Percentiles rank a stretch among this genome's conserved stretches.
These are phyloP conservation scores for Symbiodinium pilosum DNA, from an alignment of 73 alveolate species.

Conservation along the genomic window DNA sequence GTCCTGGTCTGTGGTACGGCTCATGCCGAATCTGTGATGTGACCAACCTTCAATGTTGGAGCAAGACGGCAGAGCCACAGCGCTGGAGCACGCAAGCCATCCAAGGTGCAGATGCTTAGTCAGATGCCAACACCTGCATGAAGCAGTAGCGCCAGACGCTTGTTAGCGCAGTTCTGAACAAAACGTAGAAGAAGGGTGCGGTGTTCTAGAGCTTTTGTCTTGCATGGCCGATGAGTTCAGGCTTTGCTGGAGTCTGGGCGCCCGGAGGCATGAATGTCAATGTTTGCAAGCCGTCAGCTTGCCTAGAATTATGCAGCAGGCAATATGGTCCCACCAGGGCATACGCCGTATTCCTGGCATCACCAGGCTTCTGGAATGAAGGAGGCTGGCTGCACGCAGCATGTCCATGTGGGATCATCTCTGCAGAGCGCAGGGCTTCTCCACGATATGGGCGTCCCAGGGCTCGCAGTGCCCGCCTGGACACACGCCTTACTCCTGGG, in stretches of 20 bases:
- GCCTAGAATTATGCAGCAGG: neutral
- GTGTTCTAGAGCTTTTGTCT: too few species aligned
- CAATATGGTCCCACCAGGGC: conserved; percentile 43
- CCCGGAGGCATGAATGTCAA: neutral
- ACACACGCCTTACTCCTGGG: conserved; percentile 81
- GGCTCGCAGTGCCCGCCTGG: conserved; percentile 76
- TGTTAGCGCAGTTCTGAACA: too few species aligned
- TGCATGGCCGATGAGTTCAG: neutral
- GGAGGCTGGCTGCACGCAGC: neutral
- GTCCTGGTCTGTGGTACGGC: too few species aligned
- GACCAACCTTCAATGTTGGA: too few species aligned
- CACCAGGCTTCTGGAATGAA: conserved; percentile 23
- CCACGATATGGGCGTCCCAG: conserved; percentile 74
- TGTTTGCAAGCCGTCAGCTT: neutral
- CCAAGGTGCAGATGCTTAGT: too few species aligned
- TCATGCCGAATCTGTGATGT: too few species aligned
- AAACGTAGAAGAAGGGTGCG: too few species aligned
- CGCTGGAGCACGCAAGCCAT: too few species aligned
- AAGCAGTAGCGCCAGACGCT: too few species aligned
- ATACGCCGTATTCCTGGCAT: conserved; percentile 65
- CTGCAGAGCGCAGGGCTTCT: conserved; percentile 56
- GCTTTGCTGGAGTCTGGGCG: conserved; percentile 77
- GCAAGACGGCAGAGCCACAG: too few species aligned
- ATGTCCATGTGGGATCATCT: neutral
- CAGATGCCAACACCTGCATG: too few species aligned